phyloP scores from a whole-genome alignment of 192 early-diverging fungal genomes.

The Helicostylum pulchrum region DNA sequence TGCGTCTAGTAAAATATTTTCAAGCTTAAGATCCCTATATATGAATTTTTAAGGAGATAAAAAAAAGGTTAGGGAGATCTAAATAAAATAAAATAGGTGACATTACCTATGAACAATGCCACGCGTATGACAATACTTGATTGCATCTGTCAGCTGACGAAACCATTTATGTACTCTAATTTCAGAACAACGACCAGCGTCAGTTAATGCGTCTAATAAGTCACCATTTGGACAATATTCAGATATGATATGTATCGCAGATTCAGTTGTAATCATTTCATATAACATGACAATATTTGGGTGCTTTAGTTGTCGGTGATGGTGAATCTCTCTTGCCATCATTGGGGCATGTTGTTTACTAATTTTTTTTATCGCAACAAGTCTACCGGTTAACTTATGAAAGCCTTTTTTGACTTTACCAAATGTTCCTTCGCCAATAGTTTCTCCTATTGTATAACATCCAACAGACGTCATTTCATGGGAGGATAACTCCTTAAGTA shows the following conservation, averaged over 20 bases:
- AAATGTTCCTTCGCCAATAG: constrained; percentile 57
- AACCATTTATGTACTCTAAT: constrained; percentile 45
- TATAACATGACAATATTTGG: constrained; percentile 77
- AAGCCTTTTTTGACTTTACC: constrained; percentile 64
- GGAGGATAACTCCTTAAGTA: constrained; percentile 59
- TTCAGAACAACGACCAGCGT: constrained; percentile 42
- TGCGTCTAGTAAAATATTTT: constrained; percentile 56
- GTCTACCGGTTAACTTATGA: constrained; percentile 56
- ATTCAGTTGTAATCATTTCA: constrained; percentile 72
- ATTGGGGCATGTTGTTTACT: constrained; percentile 54
- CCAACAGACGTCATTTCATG: constrained; percentile 50
- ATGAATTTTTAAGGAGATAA: background rate
- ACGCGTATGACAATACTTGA: constrained; percentile 51
- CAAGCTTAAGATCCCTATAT: constrained; percentile 55
- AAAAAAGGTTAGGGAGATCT: constrained; percentile 5
- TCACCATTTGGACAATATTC: constrained; percentile 78
- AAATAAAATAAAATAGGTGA: background rate
- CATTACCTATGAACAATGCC: constrained; percentile 51
- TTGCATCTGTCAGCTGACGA: constrained; percentile 46
- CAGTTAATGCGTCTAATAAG: constrained; percentile 47
- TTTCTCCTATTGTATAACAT: constrained; percentile 52
- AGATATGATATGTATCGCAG: constrained; percentile 74
- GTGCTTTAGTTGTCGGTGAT: constrained; percentile 67
- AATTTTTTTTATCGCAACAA: constrained; percentile 62
- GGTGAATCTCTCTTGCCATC: constrained; percentile 62